These are phyloP conservation scores for Cryphonectria naterciae DNA, from an alignment of 2,329 filamentous ascomycete genomes.

Conservation along the genomic window DNA sequence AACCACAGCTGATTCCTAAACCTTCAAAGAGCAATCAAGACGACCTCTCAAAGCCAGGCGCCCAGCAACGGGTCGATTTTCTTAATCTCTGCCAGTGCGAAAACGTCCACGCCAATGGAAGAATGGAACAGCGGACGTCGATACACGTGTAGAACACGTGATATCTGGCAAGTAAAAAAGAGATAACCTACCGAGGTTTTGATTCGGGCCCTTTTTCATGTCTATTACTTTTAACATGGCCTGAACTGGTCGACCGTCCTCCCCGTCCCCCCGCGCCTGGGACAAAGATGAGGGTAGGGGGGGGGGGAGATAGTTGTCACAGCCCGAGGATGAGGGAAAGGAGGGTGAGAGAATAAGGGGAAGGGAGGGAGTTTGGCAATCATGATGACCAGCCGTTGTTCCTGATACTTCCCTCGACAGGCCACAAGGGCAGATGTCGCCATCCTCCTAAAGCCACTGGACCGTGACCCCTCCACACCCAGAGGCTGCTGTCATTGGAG, in stretches of 20 bases:
- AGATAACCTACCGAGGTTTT: neutral
- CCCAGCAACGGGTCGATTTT: conserved; percentile 38
- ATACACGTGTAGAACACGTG: conserved; percentile 31
- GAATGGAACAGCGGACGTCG: conserved; percentile 33
- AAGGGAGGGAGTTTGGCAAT: neutral
- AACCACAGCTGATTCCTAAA: conserved; percentile 40
- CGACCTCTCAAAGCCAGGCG: conserved; percentile 38
- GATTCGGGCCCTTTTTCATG: neutral
- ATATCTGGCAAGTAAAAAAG: conserved; percentile 31
- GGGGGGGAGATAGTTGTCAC: neutral
- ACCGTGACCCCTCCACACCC: neutral
- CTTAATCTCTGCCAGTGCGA: conserved; percentile 35
- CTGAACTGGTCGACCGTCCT: neutral
- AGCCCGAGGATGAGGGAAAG: neutral
- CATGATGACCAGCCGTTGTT: neutral
- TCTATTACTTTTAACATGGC: neutral
- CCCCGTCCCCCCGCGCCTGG: neutral
- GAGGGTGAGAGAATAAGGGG: neutral
- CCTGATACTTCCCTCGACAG: neutral
- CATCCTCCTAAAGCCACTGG: neutral
- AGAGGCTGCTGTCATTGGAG: neutral
- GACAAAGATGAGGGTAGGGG: too few species aligned
- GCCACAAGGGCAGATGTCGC: neutral
- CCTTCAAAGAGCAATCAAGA: conserved; percentile 36
- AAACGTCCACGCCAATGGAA: conserved; percentile 34